Evolutionary conservation across 768 basidiomycete species (phyloP).

Genomic region (Rubroboletus pulcherrimus): DNA sequence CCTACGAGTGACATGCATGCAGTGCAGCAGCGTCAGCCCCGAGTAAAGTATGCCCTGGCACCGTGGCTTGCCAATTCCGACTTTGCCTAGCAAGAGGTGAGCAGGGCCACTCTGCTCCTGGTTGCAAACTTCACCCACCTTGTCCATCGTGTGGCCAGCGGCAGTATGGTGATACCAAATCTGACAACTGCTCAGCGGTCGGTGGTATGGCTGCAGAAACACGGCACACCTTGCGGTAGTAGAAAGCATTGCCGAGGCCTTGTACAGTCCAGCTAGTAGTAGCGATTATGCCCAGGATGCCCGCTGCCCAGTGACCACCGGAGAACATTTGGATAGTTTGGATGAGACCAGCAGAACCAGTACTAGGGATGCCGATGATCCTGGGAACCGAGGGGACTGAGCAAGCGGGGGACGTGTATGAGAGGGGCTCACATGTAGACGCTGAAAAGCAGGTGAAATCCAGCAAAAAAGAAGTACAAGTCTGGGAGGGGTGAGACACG

Average conservation of each 20-base stretch:
- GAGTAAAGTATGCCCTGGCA: constrained; percentile 83
- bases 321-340: constrained; percentile 84
- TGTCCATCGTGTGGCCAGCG: constrained; percentile 85
- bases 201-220: constrained; percentile 11
- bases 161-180: constrained; percentile 76
- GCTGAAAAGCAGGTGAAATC: constrained; percentile 91
- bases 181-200: constrained; percentile 34
- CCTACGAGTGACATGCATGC: constrained; percentile 21
- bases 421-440: constrained; percentile 72
- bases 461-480: constrained; percentile 94
- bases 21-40: constrained; percentile 47
- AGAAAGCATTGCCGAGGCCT: constrained; percentile 74
- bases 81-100: constrained; percentile 58
- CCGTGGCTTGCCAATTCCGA: constrained; percentile 79
- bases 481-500: constrained; percentile 45
- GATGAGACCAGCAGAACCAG: constrained; percentile 93
- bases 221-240: constrained; percentile 66
- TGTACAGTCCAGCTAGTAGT: constrained; percentile 88
- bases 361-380: constrained; percentile 94
- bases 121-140: constrained; percentile 43
- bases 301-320: constrained; percentile 70
- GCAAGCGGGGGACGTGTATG: constrained; percentile 3
- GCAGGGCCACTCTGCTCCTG: not conserved
- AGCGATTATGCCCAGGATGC: constrained; percentile 73
- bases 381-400: constrained; percentile 39